Evolutionary conservation across 2,329 filamentous ascomycete genomes (phyloP), one percentile per base, ranked within the genome.

Genomic region (Aphanoascus verrucosus): DNA sequence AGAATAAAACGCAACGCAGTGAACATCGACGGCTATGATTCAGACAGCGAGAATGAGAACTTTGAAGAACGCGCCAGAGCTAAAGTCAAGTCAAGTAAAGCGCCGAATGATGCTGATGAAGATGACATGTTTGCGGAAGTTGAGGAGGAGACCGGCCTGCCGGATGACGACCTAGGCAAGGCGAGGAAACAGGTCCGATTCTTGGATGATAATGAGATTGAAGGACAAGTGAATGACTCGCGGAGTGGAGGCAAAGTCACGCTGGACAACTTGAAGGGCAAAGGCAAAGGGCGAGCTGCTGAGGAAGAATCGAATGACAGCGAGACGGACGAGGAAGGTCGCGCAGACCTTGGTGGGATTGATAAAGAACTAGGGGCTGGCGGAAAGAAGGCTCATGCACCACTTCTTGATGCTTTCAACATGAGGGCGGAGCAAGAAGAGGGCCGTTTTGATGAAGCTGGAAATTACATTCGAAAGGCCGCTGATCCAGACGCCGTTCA

Each of bases 11-110:
- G 93, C 58, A 91, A 91, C 60, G 93, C 91, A 0, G 87, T 98
- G 53, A 96, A 97, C 64, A 82, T 98, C 40, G 93, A 97, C 64
- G 93, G 93, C 49, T 98, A 97, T 72, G 91, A 97, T 61, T 93
- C 86, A 8, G 93, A 98, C 69, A 82, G 79, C 54, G 94, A 91
- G 50, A 91, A 94, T 59, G 93, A 97, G 65, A 89, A 86, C 43
- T 94, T 95, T 67, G 81, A 93, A 61, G 79, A 79, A 32, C 80
- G 86, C 49, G 85, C 86, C 5, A 81, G 83, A 55, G 77, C 78
- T 53, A 79, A 79, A 58, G 71, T 72, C 3, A 72, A 77, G 58
- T 58, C 58, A 15, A 60, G 61, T 41, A 61, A 59, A 28, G 60
- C 65, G 47, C 49, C 73, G 70, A 51, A 74, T 60, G 49, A 68